Evolutionary conservation across 108 stramenopile genomes (phyloP).

Genomic region (Aurantiochytrium sp.): DNA sequence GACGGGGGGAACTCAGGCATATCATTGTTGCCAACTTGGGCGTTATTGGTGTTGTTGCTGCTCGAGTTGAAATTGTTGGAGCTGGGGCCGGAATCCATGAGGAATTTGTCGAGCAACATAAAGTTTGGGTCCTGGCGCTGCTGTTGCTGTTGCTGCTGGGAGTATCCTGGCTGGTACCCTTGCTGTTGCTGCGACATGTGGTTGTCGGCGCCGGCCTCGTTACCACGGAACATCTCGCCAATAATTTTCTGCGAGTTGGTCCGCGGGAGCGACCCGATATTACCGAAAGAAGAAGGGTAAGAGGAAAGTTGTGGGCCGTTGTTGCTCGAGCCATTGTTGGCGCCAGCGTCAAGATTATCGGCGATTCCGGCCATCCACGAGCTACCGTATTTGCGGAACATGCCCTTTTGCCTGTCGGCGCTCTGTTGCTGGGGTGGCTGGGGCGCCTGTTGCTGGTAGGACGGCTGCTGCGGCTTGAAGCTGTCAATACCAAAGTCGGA

Average conservation of each 20-base stretch:
- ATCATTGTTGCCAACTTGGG: background rate
- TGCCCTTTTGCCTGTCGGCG: conserved; percentile 10
- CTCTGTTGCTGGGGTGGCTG: background rate
- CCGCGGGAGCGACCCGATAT: background rate
- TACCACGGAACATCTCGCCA: background rate
- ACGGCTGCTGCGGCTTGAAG: background rate
- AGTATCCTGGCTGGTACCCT: too few relatives aligned
- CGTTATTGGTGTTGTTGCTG: background rate
- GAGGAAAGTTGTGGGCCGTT: background rate
- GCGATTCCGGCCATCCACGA: background rate
- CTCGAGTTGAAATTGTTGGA: background rate
- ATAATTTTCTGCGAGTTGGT: background rate
- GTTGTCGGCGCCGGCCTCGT: background rate
- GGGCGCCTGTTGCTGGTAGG: too few relatives aligned
- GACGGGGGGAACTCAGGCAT: background rate
- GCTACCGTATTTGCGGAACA: background rate
- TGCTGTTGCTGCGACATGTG: background rate
- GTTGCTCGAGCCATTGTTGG: too few relatives aligned
- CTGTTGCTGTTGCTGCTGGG: background rate
- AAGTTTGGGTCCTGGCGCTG: background rate
- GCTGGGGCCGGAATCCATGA: background rate
- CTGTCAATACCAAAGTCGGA: background rate
- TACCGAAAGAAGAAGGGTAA: background rate
- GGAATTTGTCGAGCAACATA: background rate
- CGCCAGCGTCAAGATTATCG: background rate